Conservation (phyloP, 225 moss, liverwort and hornwort genomes). For the Polytrichum formosum region DNA sequence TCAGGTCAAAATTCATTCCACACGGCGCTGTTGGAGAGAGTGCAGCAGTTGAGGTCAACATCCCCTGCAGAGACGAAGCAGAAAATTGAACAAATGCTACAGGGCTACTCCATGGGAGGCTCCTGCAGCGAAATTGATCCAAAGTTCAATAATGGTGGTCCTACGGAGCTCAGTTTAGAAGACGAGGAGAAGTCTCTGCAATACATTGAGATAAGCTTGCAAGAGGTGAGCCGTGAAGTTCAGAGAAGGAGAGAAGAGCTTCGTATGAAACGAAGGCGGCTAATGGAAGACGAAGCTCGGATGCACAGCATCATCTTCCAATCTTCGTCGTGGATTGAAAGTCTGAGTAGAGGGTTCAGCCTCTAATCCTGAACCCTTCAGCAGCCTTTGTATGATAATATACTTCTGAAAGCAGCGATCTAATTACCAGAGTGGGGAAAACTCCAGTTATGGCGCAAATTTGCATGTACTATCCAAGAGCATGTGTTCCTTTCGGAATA, state of each 20-base stretch:
- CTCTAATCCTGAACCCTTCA: slow-evolving; percentile 27
- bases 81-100: slow-evolving; percentile 71
- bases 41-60: slow-evolving; percentile 68
- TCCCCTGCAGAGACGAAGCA: slow-evolving; percentile 70
- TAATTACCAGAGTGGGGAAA: too few species aligned
- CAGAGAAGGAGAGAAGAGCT: slow-evolving; percentile 94
- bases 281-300: slow-evolving; percentile 94
- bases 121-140: slow-evolving; percentile 52
- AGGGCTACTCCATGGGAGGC: slow-evolving; percentile 58
- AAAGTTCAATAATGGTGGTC: slow-evolving; percentile 47
- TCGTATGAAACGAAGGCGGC: slow-evolving; percentile 76
- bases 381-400: too few species aligned
- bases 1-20: slow-evolving; percentile 44
- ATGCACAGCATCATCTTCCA: slow-evolving; percentile 93
- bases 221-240: slow-evolving; percentile 85
- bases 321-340: slow-evolving; percentile 96
- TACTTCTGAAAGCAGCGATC: too few species aligned
- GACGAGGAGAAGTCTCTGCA: slow-evolving; percentile 93
- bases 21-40: slow-evolving; percentile 63
- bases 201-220: slow-evolving; percentile 84
- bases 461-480: too few species aligned
- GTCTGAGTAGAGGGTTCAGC: slow-evolving; percentile 85
- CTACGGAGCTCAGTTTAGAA: slow-evolving; percentile 72
- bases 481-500: too few species aligned
- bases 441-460: too few species aligned